These are phyloP conservation scores for Trichoderma atroviride DNA, from an alignment of 2,329 filamentous ascomycete genomes.

Conservation along the genomic window DNA sequence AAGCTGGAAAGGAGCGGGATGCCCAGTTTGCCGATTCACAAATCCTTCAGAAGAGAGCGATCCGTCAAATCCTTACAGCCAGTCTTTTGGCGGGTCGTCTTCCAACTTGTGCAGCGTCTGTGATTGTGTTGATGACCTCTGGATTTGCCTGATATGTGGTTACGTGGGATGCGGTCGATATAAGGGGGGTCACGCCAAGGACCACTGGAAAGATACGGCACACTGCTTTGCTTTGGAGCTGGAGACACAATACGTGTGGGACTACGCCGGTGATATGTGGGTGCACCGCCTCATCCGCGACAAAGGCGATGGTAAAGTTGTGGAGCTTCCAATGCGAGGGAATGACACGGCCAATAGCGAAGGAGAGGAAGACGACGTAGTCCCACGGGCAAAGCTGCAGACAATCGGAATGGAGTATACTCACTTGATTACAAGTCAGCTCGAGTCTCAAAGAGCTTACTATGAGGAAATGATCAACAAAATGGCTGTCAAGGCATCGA, in stretches of 20 bases:
- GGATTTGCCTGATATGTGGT: slow-evolving; percentile 94
- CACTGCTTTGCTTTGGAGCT: slow-evolving; percentile 94
- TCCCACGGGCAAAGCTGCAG: slow-evolving; percentile 69
- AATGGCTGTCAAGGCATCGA: slow-evolving; percentile 83
- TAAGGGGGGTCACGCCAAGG: slow-evolving; percentile 89
- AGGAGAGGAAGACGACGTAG: slow-evolving; percentile 61
- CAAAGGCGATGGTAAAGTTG: slow-evolving; percentile 88
- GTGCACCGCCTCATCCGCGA: slow-evolving; percentile 94
- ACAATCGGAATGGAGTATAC: slow-evolving; percentile 93
- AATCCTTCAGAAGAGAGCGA: slow-evolving; percentile 51
- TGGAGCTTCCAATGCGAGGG: slow-evolving; percentile 74
- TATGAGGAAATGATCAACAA: slow-evolving; percentile 92
- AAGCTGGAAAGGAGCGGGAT: slow-evolving; percentile 93
- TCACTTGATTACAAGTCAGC: slow-evolving; percentile 86
- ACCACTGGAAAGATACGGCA: slow-evolving; percentile 85
- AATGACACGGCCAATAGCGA: slow-evolving; percentile 32
- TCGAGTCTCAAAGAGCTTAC: slow-evolving; percentile 90
- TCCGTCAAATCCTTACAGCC: slow-evolving; percentile 52
- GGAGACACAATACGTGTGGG: slow-evolving; percentile 94
- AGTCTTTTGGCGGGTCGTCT: slow-evolving; percentile 60
- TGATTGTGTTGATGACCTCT: slow-evolving; percentile 78
- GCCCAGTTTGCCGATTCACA: slow-evolving; percentile 92
- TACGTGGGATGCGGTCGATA: slow-evolving; percentile 93
- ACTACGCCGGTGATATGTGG: slow-evolving; percentile 94
- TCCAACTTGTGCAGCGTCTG: slow-evolving; percentile 81